Percentiles rank a stretch among this genome's conserved stretches.
These are phyloP conservation scores for Paraphoma chrysanthemicola DNA, from an alignment of 2,329 filamentous ascomycete species.

Conservation along the genomic window DNA sequence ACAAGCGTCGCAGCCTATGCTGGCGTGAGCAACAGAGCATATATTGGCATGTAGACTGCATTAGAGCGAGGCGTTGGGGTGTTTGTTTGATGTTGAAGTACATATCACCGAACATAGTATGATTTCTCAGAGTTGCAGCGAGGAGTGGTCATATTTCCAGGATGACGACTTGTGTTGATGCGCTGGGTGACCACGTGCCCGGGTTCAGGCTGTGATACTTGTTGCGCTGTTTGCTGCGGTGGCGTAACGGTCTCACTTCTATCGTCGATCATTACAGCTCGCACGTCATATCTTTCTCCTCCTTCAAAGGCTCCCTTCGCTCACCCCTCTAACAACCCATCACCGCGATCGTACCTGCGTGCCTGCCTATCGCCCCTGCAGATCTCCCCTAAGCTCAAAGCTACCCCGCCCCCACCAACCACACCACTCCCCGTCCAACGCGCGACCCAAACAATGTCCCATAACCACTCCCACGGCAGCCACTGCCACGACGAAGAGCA, in stretches of 20 bases:
- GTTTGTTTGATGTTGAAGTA: background rate
- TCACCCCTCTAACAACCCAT: background rate
- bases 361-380: background rate
- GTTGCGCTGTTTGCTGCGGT: background rate
- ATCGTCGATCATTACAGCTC: background rate
- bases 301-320: background rate
- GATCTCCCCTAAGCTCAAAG: slow-evolving; percentile 16
- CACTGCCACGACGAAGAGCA: slow-evolving; percentile 56
- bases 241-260: slow-evolving; percentile 5
- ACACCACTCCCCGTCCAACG: slow-evolving; percentile 14
- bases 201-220: background rate
- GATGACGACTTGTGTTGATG: background rate
- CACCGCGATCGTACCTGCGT: background rate
- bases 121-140: slow-evolving; percentile 1
- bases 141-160: background rate
- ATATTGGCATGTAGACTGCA: slow-evolving; percentile 7
- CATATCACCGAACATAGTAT: background rate
- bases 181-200: slow-evolving; percentile 27
- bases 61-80: background rate
- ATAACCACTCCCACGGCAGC: slow-evolving; percentile 61
- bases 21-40: slow-evolving; percentile 35
- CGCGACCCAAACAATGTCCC: slow-evolving; percentile 32
- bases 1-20: slow-evolving; percentile 44
- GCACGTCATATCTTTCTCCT: slow-evolving; percentile 6
- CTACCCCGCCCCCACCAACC: slow-evolving; percentile 41